phyloP scores from a whole-genome alignment of 805 yeast species.

The Starmerella geochares region DNA sequence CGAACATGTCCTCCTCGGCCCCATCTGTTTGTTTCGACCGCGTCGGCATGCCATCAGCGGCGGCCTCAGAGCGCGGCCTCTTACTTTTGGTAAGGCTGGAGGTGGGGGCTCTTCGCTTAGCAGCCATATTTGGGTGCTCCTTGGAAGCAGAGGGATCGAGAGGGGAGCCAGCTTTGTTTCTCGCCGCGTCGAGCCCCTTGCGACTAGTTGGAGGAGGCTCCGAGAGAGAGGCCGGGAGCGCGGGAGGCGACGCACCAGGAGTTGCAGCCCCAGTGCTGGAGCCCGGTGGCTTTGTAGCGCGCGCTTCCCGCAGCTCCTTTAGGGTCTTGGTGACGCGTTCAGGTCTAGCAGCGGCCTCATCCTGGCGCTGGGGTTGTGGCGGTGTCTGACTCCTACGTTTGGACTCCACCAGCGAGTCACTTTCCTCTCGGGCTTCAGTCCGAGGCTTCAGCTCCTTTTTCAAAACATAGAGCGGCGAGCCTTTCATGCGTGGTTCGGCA shows the following conservation, averaged over 20 bases:
- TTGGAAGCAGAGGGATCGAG: neutral
- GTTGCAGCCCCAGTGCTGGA: neutral
- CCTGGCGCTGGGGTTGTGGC: neutral
- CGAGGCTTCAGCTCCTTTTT: conserved; percentile 21
- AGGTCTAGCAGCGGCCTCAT: neutral
- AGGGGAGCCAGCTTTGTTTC: neutral
- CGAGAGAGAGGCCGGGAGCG: too few species aligned
- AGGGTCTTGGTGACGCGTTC: conserved; percentile 3
- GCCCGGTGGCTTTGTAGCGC: neutral
- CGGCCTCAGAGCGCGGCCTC: neutral
- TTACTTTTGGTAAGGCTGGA: neutral
- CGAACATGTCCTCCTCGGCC: conserved; percentile 32
- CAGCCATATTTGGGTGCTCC: neutral
- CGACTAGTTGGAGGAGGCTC: too few species aligned
- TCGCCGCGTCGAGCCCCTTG: neutral
- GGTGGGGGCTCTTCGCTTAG: neutral
- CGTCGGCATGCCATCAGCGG: conserved; percentile 25
- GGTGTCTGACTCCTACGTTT: too few species aligned
- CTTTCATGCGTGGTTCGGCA: conserved; percentile 4
- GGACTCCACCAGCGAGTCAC: too few species aligned
- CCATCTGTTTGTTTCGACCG: conserved; percentile 24
- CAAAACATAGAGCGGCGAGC: conserved; percentile 21
- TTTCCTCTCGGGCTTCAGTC: neutral
- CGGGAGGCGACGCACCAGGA: neutral
- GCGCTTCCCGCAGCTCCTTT: conserved; percentile 2